These are phyloP conservation scores for Tetrahymena malaccensis DNA, from an alignment of 73 alveolate species.

Conservation along the genomic window DNA sequence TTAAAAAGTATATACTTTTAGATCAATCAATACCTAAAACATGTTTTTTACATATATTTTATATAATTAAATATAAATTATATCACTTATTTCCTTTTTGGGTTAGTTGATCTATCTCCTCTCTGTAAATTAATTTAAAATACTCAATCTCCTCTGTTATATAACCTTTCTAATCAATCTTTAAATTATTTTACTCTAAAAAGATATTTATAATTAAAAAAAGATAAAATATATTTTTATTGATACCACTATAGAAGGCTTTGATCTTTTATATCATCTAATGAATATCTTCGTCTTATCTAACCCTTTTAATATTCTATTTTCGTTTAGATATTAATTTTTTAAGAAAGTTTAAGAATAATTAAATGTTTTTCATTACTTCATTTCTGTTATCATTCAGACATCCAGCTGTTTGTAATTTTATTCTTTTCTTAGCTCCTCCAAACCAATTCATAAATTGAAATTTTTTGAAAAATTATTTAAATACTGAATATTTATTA, in stretches of 20 bases:
- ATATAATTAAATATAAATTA: not conserved
- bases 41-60: not conserved
- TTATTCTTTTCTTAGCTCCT: not conserved
- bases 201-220: not conserved
- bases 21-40: too few relatives aligned
- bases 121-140: not conserved
- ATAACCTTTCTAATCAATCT: not conserved
- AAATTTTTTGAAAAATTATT: not conserved
- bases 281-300: not conserved
- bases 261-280: not conserved
- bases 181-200: not conserved
- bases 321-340: not conserved
- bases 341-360: too few relatives aligned
- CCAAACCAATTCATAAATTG: not conserved
- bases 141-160: not conserved
- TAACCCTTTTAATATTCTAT: not conserved
- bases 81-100: not conserved
- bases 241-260: not conserved
- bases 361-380: not conserved
- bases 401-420: not conserved
- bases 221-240: not conserved
- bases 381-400: not conserved
- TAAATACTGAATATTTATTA: not conserved
- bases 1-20: too few relatives aligned
- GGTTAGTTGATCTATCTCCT: not conserved